phyloP scores from a whole-genome alignment of 2,329 filamentous ascomycete species.

The Phymatotrichopsis omnivora region DNA sequence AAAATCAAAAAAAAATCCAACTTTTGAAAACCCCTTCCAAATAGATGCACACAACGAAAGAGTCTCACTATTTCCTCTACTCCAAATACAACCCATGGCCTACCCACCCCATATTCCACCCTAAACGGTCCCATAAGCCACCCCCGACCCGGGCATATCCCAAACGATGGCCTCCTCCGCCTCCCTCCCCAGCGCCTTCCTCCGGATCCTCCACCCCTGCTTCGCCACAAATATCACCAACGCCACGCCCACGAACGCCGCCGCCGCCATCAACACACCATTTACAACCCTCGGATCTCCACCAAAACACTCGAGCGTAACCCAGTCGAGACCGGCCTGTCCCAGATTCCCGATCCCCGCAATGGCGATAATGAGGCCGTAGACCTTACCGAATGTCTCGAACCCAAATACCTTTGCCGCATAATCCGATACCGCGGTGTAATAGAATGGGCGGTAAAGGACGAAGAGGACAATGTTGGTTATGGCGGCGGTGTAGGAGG shows the following conservation, averaged over 20 bases:
- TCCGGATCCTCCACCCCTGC: slow-evolving; percentile 34
- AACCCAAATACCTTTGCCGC: slow-evolving; percentile 88
- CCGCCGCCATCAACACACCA: slow-evolving; percentile 51
- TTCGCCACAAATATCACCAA: slow-evolving; percentile 56
- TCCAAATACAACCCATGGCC: too few species aligned
- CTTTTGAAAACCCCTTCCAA: too few species aligned
- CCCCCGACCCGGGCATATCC: slow-evolving; percentile 35
- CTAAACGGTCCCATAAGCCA: not conserved
- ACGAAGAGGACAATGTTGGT: slow-evolving; percentile 69
- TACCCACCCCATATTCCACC: not conserved
- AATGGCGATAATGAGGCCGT: slow-evolving; percentile 78
- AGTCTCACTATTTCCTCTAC: too few species aligned
- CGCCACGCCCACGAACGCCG: slow-evolving; percentile 51
- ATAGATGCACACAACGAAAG: too few species aligned
- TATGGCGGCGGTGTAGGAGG: slow-evolving; percentile 60
- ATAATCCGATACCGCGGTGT: slow-evolving; percentile 83
- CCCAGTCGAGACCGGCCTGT: slow-evolving; percentile 66
- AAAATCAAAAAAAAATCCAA: too few species aligned
- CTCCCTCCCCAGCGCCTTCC: slow-evolving; percentile 38
- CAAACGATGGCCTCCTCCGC: slow-evolving; percentile 38
- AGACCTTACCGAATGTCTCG: slow-evolving; percentile 85
- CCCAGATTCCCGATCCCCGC: slow-evolving; percentile 76
- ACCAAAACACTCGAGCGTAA: slow-evolving; percentile 62
- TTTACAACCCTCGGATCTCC: slow-evolving; percentile 72
- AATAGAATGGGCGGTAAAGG: slow-evolving; percentile 78